Base-by-base conservation (phyloP, 129 eudicot genomes). In the Lactuca saligna region DNA sequence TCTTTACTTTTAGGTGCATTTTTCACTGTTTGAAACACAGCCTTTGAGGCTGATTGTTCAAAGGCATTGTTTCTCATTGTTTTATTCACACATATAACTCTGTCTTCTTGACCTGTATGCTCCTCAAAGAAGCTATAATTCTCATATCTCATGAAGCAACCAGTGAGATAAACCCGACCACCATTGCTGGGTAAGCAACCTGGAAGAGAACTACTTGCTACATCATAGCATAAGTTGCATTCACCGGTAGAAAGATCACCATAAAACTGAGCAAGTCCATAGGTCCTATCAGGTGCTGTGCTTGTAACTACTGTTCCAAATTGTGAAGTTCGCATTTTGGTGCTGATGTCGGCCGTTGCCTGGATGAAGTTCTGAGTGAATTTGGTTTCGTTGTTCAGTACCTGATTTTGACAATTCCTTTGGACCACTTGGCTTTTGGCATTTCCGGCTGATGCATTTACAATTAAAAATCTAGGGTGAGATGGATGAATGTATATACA, bases 81-180 rank as follows among this genome's bases (percentile, higher is more conserved):
- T 12, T 4, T 44, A 54, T 75, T 68, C 1, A 64, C 32, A 58
- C 88, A 83, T 5, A 68, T 37, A 8, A 15, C 13, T 25, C 33
- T 39, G 68, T 76, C 77, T 7, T 51, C 17, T 57, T 34, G 33
- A 3, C 79, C 72, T 16, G 3, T 5, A 65, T 42, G 17, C 65
- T 79, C 82, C 10, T 35, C 38, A 44, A 63, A 81, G 64, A 83
- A 84, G 58, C 68, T 74, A 54, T 80, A 83, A 17, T 76, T 80
- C 56, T 76, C 80, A 20, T 61, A 61, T 41, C 88, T 48, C 70
- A 76, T 55, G 65, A 76, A 80, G 69, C 88, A 76, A 15, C 84
- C 89, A 6, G 71, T 65, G 51, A 81, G 81, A 60, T 61, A 80
- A 49, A 73, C 69, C 12, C 78, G 60, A 8, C 76, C 88, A 7